These are phyloP conservation scores for Zymoseptoria ardabiliae DNA, from an alignment of 2,329 filamentous ascomycete genomes.

Conservation along the genomic window DNA sequence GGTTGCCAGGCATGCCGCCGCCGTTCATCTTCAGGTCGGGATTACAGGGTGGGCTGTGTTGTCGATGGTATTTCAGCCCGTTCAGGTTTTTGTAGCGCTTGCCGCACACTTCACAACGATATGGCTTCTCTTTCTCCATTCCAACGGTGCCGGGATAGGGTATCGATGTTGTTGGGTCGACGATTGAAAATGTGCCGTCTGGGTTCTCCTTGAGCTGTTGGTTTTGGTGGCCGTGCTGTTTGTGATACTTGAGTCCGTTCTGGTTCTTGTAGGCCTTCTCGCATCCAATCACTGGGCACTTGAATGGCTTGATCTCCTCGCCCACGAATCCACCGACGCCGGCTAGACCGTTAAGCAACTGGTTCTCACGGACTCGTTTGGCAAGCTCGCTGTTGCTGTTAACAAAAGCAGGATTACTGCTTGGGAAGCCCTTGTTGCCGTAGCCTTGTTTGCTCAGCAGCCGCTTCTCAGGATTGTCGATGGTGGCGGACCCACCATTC, in stretches of 20 bases:
- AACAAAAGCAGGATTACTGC: slow-evolving; percentile 52
- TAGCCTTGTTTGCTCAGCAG: slow-evolving; percentile 71
- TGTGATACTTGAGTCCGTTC: slow-evolving; percentile 90
- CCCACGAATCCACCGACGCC: slow-evolving; percentile 47
- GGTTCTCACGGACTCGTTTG: slow-evolving; percentile 56
- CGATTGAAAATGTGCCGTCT: slow-evolving; percentile 95
- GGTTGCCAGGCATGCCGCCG: slow-evolving; percentile 30
- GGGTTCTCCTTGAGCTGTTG: slow-evolving; percentile 95
- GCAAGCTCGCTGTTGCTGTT: slow-evolving; percentile 66
- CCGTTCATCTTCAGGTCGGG: slow-evolving; percentile 61
- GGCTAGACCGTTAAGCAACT: slow-evolving; percentile 50
- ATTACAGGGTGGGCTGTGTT: slow-evolving; percentile 78
- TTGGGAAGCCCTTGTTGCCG: slow-evolving; percentile 45
- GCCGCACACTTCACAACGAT: slow-evolving; percentile 91
- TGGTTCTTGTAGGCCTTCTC: slow-evolving; percentile 99
- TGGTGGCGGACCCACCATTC: slow-evolving; percentile 45
- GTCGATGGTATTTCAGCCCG: slow-evolving; percentile 80
- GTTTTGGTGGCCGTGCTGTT: slow-evolving; percentile 85
- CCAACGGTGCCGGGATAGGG: slow-evolving; percentile 93
- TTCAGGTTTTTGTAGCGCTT: slow-evolving; percentile 99
- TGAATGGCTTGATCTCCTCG: slow-evolving; percentile 95
- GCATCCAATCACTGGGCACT: slow-evolving; percentile 94
- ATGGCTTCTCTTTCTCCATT: slow-evolving; percentile 99
- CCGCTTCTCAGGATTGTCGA: slow-evolving; percentile 91
- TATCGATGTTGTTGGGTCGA: slow-evolving; percentile 88